Evolutionary conservation across 2,329 filamentous ascomycete genomes (phyloP), one percentile per base, ranked within the genome.

Genomic region (Claviceps monticola): DNA sequence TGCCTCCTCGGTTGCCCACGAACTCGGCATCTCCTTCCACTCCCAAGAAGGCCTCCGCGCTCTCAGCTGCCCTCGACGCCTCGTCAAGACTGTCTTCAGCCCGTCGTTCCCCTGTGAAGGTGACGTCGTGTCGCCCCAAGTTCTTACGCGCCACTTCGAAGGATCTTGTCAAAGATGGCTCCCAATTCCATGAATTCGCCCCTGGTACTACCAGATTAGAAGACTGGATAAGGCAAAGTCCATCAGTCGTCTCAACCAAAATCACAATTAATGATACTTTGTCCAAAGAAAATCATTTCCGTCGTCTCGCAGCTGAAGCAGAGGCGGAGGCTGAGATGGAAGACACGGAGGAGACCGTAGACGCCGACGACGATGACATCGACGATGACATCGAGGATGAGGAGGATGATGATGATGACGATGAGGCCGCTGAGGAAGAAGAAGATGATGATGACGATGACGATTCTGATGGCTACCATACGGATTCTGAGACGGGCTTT

Each of bases 251-350:
- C 57, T 75, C 76, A 52, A 76, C 76, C 48, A 88, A 87, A 61
- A 74, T 98, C 41, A 97, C 90, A 4, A 83, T 98, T 57, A 82
- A 84, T 58, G 93, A 97, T 64, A 95, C 90, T 4, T 75, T 98
- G 57, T 78, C 81, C 64, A 94, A 95, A 68, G 93, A 98, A 68
- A 89, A 88, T 56, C 82, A 81, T 34, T 93, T 98, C 56, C 84
- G 91, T 48, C 83, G 86, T 55, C 71, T 97, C 26, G 91, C 83
- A 47, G 84, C 88, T 63, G 91, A 98, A 67, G 93, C 83, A 1
- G 93, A 97, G 63, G 88, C 94, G 60, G 93, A 97, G 67, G 90
- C 83, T 4, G 71, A 84, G 9, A 74, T 85, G 51, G 84, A 88
- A 52, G 83, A 87, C 48, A 81, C 84, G n/a, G 81, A 83, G 7